Evolutionary conservation across 176 grass and related monocot genomes (phyloP).

Genomic region (Melocanna baccifera): DNA sequence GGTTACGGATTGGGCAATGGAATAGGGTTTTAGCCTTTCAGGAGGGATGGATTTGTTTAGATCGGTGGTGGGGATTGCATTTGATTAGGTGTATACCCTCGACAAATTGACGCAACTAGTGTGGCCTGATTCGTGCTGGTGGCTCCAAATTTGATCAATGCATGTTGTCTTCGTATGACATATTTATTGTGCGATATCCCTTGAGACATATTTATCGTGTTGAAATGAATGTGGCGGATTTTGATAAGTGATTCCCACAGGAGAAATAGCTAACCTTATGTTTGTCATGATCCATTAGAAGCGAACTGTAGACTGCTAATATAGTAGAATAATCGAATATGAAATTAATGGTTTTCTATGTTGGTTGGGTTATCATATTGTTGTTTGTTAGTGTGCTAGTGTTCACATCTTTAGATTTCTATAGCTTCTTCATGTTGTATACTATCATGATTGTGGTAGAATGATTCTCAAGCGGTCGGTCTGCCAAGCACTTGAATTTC

Average conservation of each 20-base stretch:
- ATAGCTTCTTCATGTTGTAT: neutral
- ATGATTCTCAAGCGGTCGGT: neutral
- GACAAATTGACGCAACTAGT: too few species aligned
- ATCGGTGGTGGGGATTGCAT: neutral
- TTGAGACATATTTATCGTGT: neutral
- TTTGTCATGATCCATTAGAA: neutral
- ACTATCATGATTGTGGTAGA: neutral
- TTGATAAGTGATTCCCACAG: neutral
- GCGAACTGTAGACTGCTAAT: neutral
- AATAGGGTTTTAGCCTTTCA: slow-evolving; percentile 15
- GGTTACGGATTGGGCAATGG: neutral
- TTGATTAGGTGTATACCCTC: neutral
- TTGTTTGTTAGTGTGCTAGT: neutral
- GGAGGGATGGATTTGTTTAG: neutral
- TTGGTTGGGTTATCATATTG: neutral
- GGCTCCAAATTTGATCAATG: neutral
- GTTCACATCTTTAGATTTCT: neutral
- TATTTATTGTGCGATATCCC: neutral
- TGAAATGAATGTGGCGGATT: neutral
- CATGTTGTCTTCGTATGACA: neutral
- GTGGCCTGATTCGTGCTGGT: neutral
- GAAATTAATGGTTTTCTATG: neutral
- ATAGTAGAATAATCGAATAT: neutral
- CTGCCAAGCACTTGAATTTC: neutral
- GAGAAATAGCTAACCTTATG: neutral